Conservation (phyloP, 306 rosid species). For the Quercus alba region DNA sequence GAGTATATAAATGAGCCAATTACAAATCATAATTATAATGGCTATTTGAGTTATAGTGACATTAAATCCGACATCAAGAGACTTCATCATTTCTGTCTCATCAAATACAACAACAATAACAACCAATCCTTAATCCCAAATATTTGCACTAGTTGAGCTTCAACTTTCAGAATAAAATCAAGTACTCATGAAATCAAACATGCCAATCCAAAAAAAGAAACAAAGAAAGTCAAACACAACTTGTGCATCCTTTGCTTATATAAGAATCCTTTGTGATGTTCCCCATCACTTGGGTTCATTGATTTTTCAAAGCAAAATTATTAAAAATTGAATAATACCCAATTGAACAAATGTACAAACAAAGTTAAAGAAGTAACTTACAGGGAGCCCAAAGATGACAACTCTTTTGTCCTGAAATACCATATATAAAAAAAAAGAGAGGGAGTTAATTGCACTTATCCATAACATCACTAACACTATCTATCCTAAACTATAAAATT, state of each 20-base stretch:
- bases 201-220: not conserved
- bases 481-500: not conserved
- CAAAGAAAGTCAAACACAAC: not conserved
- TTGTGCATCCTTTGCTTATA: not conserved
- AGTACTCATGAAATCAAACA: not conserved
- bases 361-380: slow-evolving; percentile 34
- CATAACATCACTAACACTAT: too few species aligned
- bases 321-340: not conserved
- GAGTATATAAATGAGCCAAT: not conserved
- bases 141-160: not conserved
- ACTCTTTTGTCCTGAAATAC: slow-evolving; percentile 74
- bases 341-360: not conserved
- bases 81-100: not conserved
- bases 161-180: not conserved
- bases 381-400: slow-evolving; percentile 95
- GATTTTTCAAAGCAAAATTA: not conserved
- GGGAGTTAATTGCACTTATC: too few species aligned
- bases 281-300: not conserved
- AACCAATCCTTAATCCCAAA: not conserved
- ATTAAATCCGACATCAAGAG: not conserved
- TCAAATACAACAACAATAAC: not conserved
- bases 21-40: not conserved
- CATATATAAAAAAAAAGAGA: not conserved
- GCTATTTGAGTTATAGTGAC: too few species aligned
- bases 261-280: not conserved